Percentiles rank a stretch among this genome's conserved stretches.
Conservation (phyloP, 345 rosid genomes). For the Populus pruinosa region DNA sequence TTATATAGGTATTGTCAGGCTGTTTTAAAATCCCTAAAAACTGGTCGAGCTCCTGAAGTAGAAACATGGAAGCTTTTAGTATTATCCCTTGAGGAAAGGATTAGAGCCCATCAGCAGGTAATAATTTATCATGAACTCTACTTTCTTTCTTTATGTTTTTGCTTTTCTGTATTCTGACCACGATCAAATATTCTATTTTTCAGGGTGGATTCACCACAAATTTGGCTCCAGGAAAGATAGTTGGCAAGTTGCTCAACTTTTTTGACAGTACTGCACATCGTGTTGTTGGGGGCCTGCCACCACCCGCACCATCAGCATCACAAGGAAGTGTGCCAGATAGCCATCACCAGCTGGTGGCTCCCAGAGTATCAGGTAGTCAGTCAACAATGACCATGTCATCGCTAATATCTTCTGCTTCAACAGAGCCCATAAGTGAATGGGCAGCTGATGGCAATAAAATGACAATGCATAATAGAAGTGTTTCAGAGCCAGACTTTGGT, state of each 20-base stretch:
- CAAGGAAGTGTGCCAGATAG: slow-evolving; percentile 38
- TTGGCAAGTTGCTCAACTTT: slow-evolving; percentile 72
- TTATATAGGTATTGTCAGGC: slow-evolving; percentile 73
- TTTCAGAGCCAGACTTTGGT: slow-evolving; percentile 78
- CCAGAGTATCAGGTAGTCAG: slow-evolving; percentile 65
- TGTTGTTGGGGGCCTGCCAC: slow-evolving; percentile 80
- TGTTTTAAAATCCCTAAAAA: slow-evolving; percentile 56
- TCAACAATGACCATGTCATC: slow-evolving; percentile 77
- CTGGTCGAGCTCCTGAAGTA: slow-evolving; percentile 63
- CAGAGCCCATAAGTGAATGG: slow-evolving; percentile 73
- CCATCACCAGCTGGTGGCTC: slow-evolving; percentile 35
- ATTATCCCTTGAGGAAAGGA: slow-evolving; percentile 67
- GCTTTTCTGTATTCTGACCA: neutral
- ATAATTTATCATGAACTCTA: neutral
- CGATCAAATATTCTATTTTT: slow-evolving; percentile 12
- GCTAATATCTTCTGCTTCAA: slow-evolving; percentile 63
- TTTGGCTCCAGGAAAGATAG: slow-evolving; percentile 69
- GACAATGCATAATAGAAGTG: slow-evolving; percentile 69
- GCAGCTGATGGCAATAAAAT: slow-evolving; percentile 52
- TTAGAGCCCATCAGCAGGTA: slow-evolving; percentile 74
- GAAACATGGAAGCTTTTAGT: slow-evolving; percentile 63
- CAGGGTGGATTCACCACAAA: slow-evolving; percentile 77
- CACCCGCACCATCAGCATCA: slow-evolving; percentile 47
- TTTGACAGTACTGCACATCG: slow-evolving; percentile 76
- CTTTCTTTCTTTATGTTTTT: neutral